Evolutionary conservation across 371 early-diverging fungal species (phyloP).

Genomic region (Apophysomyces variabilis): DNA sequence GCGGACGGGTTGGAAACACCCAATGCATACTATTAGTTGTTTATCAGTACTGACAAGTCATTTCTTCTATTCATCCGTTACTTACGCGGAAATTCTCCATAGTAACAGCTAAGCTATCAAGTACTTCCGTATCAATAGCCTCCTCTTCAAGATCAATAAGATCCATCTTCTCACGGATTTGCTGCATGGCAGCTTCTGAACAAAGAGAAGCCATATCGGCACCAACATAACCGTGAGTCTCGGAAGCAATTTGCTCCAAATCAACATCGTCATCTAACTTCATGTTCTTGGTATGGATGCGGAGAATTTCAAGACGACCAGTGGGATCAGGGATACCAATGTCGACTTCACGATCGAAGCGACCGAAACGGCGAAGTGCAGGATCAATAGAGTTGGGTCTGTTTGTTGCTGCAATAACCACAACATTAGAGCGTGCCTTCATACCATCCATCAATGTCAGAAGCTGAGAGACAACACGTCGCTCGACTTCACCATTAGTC

Average conservation of each 20-base stretch:
- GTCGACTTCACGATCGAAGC: conserved; percentile 99
- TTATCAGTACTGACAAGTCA: not conserved
- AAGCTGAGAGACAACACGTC: conserved; percentile 99
- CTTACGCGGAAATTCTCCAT: conserved; percentile 97
- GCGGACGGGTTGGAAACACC: conserved; percentile 99
- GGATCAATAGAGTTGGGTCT: conserved; percentile 99
- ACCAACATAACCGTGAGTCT: conserved; percentile 99
- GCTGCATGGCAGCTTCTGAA: conserved; percentile 99
- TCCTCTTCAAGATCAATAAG: conserved; percentile 99
- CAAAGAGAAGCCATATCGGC: conserved; percentile 99
- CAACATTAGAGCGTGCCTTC: conserved; percentile 97
- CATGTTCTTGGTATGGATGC: conserved; percentile 99
- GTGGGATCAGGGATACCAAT: conserved; percentile 99
- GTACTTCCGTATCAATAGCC: conserved; percentile 97
- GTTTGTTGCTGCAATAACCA: conserved; percentile 99
- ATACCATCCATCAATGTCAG: conserved; percentile 99
- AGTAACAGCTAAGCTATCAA: conserved; percentile 98
- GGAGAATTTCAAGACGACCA: conserved; percentile 98
- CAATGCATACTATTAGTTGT: conserved; percentile 74
- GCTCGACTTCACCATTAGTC: conserved; percentile 99
- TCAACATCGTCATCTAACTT: conserved; percentile 98
- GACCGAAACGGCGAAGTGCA: conserved; percentile 99
- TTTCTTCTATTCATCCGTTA: not conserved
- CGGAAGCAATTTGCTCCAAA: conserved; percentile 97
- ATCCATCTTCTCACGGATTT: conserved; percentile 99